These are phyloP conservation scores for Hypoxylon subgilvum DNA, from an alignment of 495 filamentous ascomycete genomes.

Conservation along the genomic window DNA sequence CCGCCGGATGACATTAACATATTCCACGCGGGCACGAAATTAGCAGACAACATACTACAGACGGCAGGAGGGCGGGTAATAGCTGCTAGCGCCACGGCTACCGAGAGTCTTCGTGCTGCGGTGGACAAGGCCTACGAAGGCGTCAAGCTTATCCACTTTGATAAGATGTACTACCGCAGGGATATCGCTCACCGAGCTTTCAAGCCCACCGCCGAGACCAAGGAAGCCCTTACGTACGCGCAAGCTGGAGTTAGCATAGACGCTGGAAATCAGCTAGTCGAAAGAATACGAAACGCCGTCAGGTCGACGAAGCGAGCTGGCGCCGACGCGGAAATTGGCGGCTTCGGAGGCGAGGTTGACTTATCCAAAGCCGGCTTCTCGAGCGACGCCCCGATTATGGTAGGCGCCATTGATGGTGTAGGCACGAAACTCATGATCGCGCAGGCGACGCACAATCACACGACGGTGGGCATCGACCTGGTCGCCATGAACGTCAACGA, in stretches of 20 bases:
- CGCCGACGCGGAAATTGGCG: conserved; percentile 88
- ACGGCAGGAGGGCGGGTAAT: conserved; percentile 91
- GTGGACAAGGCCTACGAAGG: conserved; percentile 82
- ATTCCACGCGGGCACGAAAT: conserved; percentile 91
- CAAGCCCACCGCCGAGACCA: conserved; percentile 46
- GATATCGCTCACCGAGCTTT: conserved; percentile 85
- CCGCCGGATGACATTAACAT: conserved; percentile 64
- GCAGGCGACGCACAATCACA: conserved; percentile 82
- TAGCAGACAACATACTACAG: conserved; percentile 65
- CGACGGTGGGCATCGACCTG: conserved; percentile 92
- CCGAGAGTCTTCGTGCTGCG: conserved; percentile 73
- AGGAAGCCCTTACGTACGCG: conserved; percentile 84
- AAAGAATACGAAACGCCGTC: conserved; percentile 84
- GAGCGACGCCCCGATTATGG: conserved; percentile 71
- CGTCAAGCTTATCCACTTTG: conserved; percentile 79
- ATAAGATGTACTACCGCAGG: conserved; percentile 88
- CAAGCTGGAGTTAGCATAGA: conserved; percentile 90
- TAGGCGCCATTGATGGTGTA: conserved; percentile 92
- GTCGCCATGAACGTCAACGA: conserved; percentile 99
- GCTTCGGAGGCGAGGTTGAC: conserved; percentile 91
- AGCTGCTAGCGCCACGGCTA: conserved; percentile 79
- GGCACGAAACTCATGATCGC: conserved; percentile 97
- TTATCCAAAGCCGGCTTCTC: conserved; percentile 77
- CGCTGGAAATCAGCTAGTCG: conserved; percentile 86
- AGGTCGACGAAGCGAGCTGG: conserved; percentile 79